phyloP scores from a whole-genome alignment of 306 rosid species.

The Cicer pinnatifidum region DNA sequence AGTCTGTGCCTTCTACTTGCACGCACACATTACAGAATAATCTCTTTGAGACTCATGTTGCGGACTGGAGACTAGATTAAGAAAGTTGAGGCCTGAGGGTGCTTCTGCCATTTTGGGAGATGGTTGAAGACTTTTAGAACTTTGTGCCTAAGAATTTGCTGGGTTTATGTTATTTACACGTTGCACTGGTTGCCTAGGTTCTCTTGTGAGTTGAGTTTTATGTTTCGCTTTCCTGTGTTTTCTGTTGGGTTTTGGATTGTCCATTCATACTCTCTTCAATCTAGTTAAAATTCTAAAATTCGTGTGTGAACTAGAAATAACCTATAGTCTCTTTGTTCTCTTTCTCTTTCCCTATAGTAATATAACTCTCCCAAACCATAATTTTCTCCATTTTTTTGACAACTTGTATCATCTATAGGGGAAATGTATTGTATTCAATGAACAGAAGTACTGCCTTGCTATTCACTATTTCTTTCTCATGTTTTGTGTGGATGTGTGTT shows the following conservation, averaged over 20 bases:
- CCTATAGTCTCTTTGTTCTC: background rate
- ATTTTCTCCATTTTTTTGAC: background rate
- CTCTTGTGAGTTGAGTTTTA: background rate
- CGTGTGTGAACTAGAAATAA: background rate
- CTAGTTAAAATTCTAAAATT: too few species aligned
- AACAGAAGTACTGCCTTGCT: background rate
- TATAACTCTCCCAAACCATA: constrained; percentile 1
- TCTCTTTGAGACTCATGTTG: background rate
- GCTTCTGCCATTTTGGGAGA: background rate
- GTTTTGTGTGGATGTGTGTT: constrained; percentile 15
- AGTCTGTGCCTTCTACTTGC: constrained; percentile 8
- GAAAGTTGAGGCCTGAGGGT: background rate
- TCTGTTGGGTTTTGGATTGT: background rate
- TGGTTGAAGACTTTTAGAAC: background rate
- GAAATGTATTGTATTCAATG: background rate
- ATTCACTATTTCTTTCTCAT: background rate
- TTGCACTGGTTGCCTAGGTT: background rate
- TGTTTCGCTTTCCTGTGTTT: background rate
- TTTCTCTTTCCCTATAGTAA: background rate
- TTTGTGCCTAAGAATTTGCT: background rate
- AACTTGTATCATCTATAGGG: background rate
- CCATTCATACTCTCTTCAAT: background rate
- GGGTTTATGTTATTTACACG: background rate
- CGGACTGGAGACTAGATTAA: background rate
- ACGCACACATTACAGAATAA: background rate